Conservation (phyloP, 192 early-diverging fungal genomes). For the Spizellomyces sp. region DNA sequence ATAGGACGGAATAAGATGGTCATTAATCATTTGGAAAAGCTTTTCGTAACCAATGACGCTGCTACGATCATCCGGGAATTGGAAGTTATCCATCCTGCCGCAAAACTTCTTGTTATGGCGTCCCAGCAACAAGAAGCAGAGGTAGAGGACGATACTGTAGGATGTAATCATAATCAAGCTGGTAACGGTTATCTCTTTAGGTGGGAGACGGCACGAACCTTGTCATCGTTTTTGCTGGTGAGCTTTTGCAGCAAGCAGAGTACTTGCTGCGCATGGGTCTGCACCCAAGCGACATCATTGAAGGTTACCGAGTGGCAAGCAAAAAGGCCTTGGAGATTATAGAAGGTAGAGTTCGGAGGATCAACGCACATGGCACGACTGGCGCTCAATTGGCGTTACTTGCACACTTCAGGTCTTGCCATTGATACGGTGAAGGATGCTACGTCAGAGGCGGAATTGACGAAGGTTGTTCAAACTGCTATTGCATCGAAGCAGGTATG, state of each 20-base stretch:
- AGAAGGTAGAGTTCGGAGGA: constrained; percentile 55
- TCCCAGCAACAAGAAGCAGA: constrained; percentile 97
- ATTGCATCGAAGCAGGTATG: constrained; percentile 77
- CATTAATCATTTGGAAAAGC: constrained; percentile 97
- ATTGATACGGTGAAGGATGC: constrained; percentile 60
- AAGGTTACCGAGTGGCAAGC: constrained; percentile 88
- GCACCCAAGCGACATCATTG: constrained; percentile 91
- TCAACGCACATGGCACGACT: too few species aligned
- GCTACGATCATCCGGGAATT: constrained; percentile 97
- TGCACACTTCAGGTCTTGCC: neutral
- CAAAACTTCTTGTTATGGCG: constrained; percentile 93
- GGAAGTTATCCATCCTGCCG: constrained; percentile 97
- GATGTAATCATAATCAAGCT: too few species aligned
- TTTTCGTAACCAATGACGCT: constrained; percentile 99
- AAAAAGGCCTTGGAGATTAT: constrained; percentile 82
- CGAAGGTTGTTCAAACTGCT: constrained; percentile 75
- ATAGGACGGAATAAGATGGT: constrained; percentile 98
- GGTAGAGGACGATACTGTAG: constrained; percentile 35
- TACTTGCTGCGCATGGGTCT: constrained; percentile 91
- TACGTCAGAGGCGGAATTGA: constrained; percentile 55
- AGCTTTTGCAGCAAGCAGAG: constrained; percentile 93
- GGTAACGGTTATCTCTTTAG: constrained; percentile 32
- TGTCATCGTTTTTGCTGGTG: constrained; percentile 91
- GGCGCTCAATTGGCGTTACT: neutral
- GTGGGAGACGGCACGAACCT: constrained; percentile 97